Evolutionary conservation across 2,329 filamentous ascomycete species (phyloP).

Genomic region (Scleromitrula shiraiana): DNA sequence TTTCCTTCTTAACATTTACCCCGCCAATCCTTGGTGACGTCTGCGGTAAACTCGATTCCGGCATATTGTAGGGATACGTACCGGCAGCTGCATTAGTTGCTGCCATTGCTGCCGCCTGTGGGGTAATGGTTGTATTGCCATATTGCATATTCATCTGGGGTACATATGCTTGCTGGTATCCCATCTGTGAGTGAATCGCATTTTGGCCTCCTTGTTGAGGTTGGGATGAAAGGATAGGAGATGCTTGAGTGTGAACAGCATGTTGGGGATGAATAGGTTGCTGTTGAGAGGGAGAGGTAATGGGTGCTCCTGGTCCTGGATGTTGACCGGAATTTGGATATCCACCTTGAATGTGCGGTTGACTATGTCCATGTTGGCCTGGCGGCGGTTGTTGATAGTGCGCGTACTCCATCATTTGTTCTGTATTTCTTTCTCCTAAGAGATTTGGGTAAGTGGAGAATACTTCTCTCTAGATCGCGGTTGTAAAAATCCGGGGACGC

Average conservation of each 20-base stretch:
- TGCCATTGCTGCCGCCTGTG: slow-evolving; percentile 84
- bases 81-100: slow-evolving; percentile 86
- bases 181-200: slow-evolving; percentile 59
- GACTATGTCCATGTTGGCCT: slow-evolving; percentile 53
- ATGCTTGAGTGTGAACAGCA: slow-evolving; percentile 55
- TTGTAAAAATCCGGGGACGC: slow-evolving; percentile 7
- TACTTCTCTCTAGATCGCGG: slow-evolving; percentile 3
- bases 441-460: slow-evolving; percentile 9
- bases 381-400: slow-evolving; percentile 57
- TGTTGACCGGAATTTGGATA: slow-evolving; percentile 54
- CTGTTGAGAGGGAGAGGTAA: slow-evolving; percentile 66
- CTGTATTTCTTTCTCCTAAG: slow-evolving; percentile 24
- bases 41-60: slow-evolving; percentile 59
- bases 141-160: slow-evolving; percentile 72
- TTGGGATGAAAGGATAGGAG: slow-evolving; percentile 73
- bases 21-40: slow-evolving; percentile 71
- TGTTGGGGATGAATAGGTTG: slow-evolving; percentile 55
- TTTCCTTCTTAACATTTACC: slow-evolving; percentile 60
- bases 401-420: slow-evolving; percentile 64
- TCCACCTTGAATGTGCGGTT: slow-evolving; percentile 48
- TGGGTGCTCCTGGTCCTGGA: slow-evolving; percentile 40
- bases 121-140: slow-evolving; percentile 61
- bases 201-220: slow-evolving; percentile 60
- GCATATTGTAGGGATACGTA: slow-evolving; percentile 62
- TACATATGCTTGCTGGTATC: slow-evolving; percentile 73